Conservation (phyloP, 768 basidiomycete genomes). For the Macrolepiota albuminosa region DNA sequence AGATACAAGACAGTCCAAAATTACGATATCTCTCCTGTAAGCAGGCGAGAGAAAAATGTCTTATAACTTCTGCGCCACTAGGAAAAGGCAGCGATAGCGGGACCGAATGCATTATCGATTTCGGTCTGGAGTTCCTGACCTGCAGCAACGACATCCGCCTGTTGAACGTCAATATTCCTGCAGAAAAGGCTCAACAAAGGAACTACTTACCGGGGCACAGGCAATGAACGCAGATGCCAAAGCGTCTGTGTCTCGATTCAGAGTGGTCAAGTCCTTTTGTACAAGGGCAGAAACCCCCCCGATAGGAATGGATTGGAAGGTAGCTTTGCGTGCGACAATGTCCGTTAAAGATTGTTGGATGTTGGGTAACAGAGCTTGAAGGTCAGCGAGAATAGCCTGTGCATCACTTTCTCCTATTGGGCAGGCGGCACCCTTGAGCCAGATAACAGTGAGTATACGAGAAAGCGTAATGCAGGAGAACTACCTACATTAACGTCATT, state of each 20-base stretch:
- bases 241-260: slow-evolving; percentile 10
- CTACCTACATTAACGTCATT: slow-evolving; percentile 22
- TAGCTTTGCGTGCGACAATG: slow-evolving; percentile 22
- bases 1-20: background rate
- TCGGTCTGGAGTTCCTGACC: slow-evolving; percentile 12
- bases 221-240: slow-evolving; percentile 22
- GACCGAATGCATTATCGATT: slow-evolving; percentile 17
- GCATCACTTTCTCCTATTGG: slow-evolving; percentile 24
- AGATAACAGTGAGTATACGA: background rate
- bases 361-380: slow-evolving; percentile 22
- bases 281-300: slow-evolving; percentile 26
- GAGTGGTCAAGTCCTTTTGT: slow-evolving; percentile 21
- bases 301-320: slow-evolving; percentile 24
- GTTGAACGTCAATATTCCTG: background rate
- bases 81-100: slow-evolving; percentile 18
- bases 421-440: slow-evolving; percentile 3
- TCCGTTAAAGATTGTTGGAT: slow-evolving; percentile 19
- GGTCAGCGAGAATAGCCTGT: slow-evolving; percentile 16
- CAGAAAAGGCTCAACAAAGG: background rate
- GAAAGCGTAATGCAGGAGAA: background rate
- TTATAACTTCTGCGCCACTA: background rate
- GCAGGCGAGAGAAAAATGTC: background rate
- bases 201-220: slow-evolving; percentile 20
- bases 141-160: slow-evolving; percentile 16
- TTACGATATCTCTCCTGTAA: background rate